These are phyloP conservation scores for Chaetomiaceae sp. DNA, from an alignment of 2,329 filamentous ascomycete species.

Conservation along the genomic window DNA sequence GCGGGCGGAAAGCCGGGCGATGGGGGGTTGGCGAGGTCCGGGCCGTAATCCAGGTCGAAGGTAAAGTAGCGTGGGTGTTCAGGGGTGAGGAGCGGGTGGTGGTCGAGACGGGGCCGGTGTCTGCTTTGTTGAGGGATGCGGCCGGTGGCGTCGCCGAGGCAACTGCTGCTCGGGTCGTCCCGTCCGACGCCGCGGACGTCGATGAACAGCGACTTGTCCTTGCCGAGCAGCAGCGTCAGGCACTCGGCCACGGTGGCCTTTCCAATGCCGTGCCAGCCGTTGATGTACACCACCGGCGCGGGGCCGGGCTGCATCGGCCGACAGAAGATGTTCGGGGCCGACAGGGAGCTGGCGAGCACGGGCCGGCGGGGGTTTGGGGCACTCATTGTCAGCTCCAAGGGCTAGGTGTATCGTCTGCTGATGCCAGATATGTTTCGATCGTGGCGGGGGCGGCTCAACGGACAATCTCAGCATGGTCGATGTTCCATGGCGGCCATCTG, in stretches of 20 bases:
- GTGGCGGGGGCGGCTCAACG: background rate
- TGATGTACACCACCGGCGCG: constrained; percentile 30
- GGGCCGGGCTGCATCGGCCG: constrained; percentile 19
- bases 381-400: constrained; percentile 1
- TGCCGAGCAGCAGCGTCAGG: constrained; percentile 27
- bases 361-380: constrained; percentile 1
- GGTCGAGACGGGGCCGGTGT: constrained; percentile 3
- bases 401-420: background rate
- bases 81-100: constrained; percentile 14
- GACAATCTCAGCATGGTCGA: background rate
- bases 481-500: background rate
- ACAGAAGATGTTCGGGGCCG: constrained; percentile 13
- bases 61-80: constrained; percentile 18
- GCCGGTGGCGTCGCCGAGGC: background rate
- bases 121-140: background rate
- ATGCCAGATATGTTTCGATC: background rate
- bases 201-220: constrained; percentile 27
- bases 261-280: constrained; percentile 30
- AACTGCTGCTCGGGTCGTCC: background rate
- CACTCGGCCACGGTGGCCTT: constrained; percentile 30
- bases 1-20: constrained; percentile 1
- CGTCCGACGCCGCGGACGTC: constrained; percentile 16
- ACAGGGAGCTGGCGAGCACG: constrained; percentile 3
- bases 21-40: background rate
- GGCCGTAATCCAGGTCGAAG: constrained; percentile 6